Evolutionary conservation across 257 asterid genomes (phyloP).

Genomic region (Anisodus acutangulus): DNA sequence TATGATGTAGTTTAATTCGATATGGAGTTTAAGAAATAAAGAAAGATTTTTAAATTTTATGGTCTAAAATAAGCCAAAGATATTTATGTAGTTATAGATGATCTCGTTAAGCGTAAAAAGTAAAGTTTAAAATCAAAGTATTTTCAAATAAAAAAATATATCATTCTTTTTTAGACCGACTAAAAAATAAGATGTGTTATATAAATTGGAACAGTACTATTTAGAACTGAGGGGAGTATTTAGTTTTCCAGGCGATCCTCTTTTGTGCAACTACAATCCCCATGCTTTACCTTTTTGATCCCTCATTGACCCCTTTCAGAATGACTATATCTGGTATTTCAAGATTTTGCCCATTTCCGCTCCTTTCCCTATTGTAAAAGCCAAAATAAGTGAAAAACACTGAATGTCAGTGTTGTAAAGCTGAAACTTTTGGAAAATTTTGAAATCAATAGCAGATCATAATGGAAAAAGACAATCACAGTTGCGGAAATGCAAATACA

Average conservation of each 20-base stretch:
- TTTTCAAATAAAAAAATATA: too few species aligned
- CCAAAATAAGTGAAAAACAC: not conserved
- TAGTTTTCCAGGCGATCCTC: slow-evolving; percentile 58
- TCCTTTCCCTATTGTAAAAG: not conserved
- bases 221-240: not conserved
- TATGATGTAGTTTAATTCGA: too few species aligned
- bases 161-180: too few species aligned
- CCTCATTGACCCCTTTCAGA: slow-evolving; percentile 24
- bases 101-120: too few species aligned
- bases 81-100: too few species aligned
- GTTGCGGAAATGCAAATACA: not conserved
- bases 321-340: slow-evolving; percentile 12
- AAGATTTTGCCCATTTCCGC: not conserved
- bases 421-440: slow-evolving; percentile 20
- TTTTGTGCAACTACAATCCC: slow-evolving; percentile 64
- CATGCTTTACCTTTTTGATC: slow-evolving; percentile 40
- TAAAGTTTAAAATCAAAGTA: too few species aligned
- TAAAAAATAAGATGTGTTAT: too few species aligned
- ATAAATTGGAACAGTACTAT: not conserved
- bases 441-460: slow-evolving; percentile 9
- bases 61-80: too few species aligned
- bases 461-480: not conserved
- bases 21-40: too few species aligned
- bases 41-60: too few species aligned
- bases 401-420: not conserved